Evolutionary conservation across 2,329 filamentous ascomycete species (phyloP).

Genomic region (Penicillium sp.): DNA sequence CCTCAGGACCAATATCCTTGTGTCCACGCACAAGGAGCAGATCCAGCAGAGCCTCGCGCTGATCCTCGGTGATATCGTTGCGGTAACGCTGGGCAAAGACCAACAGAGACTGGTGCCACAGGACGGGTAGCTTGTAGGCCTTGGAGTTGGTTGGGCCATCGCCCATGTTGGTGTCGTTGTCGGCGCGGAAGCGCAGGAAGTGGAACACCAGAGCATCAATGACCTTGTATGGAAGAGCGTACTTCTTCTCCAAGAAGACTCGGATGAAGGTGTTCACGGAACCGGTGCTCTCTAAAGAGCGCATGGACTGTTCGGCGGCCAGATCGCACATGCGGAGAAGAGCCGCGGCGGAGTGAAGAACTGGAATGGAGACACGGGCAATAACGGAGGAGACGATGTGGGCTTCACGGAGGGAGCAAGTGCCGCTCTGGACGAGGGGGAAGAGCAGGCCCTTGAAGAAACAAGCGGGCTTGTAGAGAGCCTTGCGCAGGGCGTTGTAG

Average conservation of each 20-base stretch:
- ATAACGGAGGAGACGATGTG: constrained; percentile 89
- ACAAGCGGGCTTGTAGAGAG: constrained; percentile 87
- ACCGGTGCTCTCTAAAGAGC: constrained; percentile 79
- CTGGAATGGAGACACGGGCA: constrained; percentile 81
- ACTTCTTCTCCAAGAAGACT: constrained; percentile 92
- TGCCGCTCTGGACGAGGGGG: constrained; percentile 80
- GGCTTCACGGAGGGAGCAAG: constrained; percentile 90
- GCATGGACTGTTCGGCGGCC: constrained; percentile 81
- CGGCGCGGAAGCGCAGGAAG: constrained; percentile 84
- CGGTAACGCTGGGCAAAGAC: constrained; percentile 93
- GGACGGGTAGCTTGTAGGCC: constrained; percentile 74
- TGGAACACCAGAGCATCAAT: constrained; percentile 95
- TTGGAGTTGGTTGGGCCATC: constrained; percentile 53
- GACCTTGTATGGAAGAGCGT: constrained; percentile 92
- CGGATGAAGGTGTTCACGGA: constrained; percentile 96
- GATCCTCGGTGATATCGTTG: constrained; percentile 94
- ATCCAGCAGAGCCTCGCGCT: constrained; percentile 88
- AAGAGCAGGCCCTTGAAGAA: constrained; percentile 98
- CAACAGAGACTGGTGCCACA: constrained; percentile 94
- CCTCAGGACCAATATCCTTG: constrained; percentile 85
- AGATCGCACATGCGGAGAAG: constrained; percentile 93
- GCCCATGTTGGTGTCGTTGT: constrained; percentile 59
- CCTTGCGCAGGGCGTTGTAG: constrained; percentile 91
- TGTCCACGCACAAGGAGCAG: constrained; percentile 84
- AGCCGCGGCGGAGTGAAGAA: constrained; percentile 89